Conservation (phyloP, 768 basidiomycete species). For the Clavaria fumosa region DNA sequence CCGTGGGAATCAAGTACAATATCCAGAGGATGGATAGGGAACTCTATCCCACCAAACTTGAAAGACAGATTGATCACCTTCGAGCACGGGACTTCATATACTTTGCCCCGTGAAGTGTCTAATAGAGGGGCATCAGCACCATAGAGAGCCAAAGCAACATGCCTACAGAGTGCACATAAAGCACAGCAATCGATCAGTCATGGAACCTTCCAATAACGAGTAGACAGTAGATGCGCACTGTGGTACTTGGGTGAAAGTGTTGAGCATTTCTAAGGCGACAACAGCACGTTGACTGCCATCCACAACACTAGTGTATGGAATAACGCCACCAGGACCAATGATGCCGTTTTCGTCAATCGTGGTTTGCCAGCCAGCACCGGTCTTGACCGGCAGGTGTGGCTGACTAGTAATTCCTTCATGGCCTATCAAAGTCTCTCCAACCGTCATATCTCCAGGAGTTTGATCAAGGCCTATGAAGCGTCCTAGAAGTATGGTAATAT, state of each 20-base stretch:
- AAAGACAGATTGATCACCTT: slow-evolving; percentile 51
- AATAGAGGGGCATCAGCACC: too few species aligned
- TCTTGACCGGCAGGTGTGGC: slow-evolving; percentile 31
- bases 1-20: too few species aligned
- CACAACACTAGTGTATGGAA: slow-evolving; percentile 32
- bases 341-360: slow-evolving; percentile 47
- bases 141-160: too few species aligned
- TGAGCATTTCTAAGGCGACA: slow-evolving; percentile 54
- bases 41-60: slow-evolving; percentile 37
- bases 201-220: too few species aligned
- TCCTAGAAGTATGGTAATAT: slow-evolving; percentile 47
- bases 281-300: slow-evolving; percentile 28
- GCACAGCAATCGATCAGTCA: too few species aligned
- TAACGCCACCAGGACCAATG: slow-evolving; percentile 47
- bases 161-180: too few species aligned
- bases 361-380: slow-evolving; percentile 22
- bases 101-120: too few species aligned
- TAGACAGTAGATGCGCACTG: too few species aligned
- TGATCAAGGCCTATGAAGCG: slow-evolving; percentile 39
- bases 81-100: slow-evolving; percentile 51
- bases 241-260: slow-evolving; percentile 48
- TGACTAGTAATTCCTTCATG: slow-evolving; percentile 34
- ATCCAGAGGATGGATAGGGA: slow-evolving; percentile 57
- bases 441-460: slow-evolving; percentile 44
- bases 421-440: slow-evolving; percentile 41